Base-by-base conservation (phyloP, 805 yeast genomes). In the Candida mattraensis region DNA sequence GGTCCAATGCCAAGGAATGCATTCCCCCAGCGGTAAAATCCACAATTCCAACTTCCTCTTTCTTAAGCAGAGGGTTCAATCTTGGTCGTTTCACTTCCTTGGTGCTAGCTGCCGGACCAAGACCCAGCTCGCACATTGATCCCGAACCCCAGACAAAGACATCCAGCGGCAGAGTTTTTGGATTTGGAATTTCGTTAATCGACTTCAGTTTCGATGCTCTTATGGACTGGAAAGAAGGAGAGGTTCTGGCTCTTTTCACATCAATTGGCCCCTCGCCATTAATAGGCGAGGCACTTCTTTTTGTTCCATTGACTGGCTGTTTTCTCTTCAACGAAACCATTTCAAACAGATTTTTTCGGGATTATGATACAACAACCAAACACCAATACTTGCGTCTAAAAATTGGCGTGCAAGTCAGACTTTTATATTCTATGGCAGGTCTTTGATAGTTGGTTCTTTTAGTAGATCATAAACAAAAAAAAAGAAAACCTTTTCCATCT, bases 11-110 rank as follows among this genome's bases (percentile, higher is more conserved):
- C 28, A 93, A 57, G 1, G 84, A 77, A 56, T 93, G 99, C 83
- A 93, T 91, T 33, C 99, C 99, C 33, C 99, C 99, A 17, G 79
- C 95, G 1, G 95, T 87, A 53, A 93, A 70, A 45, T 87, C 91
- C 18, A 88, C 93, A 36, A 93, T 78, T 2, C 83, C 82, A 7
- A 72, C 76, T 3, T 74, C 74, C 18, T 82, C 84, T 15, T 64
- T 63, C 2, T 77, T 68, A 44, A 93, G 68, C 40, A 69, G 78
- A 2, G 96, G 88, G 51, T 89, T 93, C 56, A 91, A 68, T 48
- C 99, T 76, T 12, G 99, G 99, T 56, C 99, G 78, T 56, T 93
- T 93, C 14, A 93, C 96, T 59, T 89, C 96, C 42, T 88, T 87
- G 23, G 87, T 91, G 47, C 74, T 83, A 2, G 95, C 87, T n/a